These are phyloP conservation scores for Phytophthora niederhauseri DNA, from an alignment of 352 stramenopile genomes.

Conservation along the genomic window DNA sequence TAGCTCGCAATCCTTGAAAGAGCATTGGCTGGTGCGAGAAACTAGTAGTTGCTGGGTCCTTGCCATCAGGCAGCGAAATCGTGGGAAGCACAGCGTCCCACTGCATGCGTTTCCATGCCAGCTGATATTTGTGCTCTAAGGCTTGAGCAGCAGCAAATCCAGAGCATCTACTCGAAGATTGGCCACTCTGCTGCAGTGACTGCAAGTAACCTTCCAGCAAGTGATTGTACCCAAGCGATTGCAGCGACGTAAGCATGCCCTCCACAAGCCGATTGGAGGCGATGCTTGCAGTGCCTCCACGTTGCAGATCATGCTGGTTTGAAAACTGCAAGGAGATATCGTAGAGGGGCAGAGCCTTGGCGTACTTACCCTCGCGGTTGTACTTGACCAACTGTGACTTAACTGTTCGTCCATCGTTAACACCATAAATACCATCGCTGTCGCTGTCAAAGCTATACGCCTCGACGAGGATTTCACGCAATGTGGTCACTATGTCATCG, in stretches of 20 bases:
- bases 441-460: constrained; percentile 71
- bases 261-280: constrained; percentile 35
- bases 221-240: constrained; percentile 77
- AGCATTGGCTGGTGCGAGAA: constrained; percentile 66
- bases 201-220: constrained; percentile 65
- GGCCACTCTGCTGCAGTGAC: constrained; percentile 27
- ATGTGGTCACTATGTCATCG: constrained; percentile 37
- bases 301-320: constrained; percentile 8
- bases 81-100: constrained; percentile 59
- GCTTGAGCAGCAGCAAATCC: constrained; percentile 22
- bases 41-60: not conserved
- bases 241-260: constrained; percentile 66
- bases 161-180: not conserved
- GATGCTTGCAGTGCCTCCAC: constrained; percentile 4
- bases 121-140: constrained; percentile 71
- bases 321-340: constrained; percentile 70
- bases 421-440: constrained; percentile 76
- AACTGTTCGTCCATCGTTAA: constrained; percentile 78
- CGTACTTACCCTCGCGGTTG: constrained; percentile 65
- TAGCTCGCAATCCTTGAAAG: constrained; percentile 59
- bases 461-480: constrained; percentile 65
- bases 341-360: constrained; percentile 73
- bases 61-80: constrained; percentile 15
- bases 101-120: constrained; percentile 82
- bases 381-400: constrained; percentile 76